phyloP scores from a whole-genome alignment of 2,329 filamentous ascomycete genomes.

The Tolypocladium endophyticum region DNA sequence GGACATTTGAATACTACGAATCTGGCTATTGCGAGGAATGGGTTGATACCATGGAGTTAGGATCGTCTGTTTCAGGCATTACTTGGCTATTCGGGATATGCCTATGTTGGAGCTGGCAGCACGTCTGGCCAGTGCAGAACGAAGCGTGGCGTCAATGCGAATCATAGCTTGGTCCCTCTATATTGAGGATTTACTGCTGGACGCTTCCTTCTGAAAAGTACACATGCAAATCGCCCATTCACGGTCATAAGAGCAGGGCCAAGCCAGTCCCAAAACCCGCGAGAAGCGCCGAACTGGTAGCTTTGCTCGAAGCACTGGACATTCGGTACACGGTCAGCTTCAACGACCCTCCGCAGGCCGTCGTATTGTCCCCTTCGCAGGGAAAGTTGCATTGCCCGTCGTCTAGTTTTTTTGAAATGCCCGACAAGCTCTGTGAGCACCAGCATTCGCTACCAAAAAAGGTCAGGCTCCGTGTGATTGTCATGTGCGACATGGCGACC shows the following conservation, averaged over 20 bases:
- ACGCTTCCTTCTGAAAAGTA: background rate
- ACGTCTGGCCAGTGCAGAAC: background rate
- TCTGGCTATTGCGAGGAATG: background rate
- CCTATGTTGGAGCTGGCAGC: background rate
- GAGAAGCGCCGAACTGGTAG: background rate
- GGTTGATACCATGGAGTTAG: background rate
- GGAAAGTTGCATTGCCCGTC: conserved; percentile 38
- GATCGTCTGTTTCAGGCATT: background rate
- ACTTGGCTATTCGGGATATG: background rate
- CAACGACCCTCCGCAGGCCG: conserved; percentile 43
- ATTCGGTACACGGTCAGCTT: conserved; percentile 34
- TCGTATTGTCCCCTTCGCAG: conserved; percentile 40
- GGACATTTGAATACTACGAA: conserved; percentile 17
- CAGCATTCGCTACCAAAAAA: conserved; percentile 44
- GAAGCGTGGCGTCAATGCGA: background rate
- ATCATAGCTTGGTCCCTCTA: background rate
- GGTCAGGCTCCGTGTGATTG: background rate
- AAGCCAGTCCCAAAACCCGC: background rate
- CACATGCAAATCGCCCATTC: background rate
- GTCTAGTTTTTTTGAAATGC: conserved; percentile 32
- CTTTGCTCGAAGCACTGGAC: conserved; percentile 4
- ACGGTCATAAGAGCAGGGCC: background rate
- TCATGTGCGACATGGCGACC: conserved; percentile 4
- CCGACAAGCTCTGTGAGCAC: conserved; percentile 40
- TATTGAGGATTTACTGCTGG: background rate